Evolutionary conservation across 2,329 filamentous ascomycete genomes (phyloP).

Genomic region (Fusarium compactum): DNA sequence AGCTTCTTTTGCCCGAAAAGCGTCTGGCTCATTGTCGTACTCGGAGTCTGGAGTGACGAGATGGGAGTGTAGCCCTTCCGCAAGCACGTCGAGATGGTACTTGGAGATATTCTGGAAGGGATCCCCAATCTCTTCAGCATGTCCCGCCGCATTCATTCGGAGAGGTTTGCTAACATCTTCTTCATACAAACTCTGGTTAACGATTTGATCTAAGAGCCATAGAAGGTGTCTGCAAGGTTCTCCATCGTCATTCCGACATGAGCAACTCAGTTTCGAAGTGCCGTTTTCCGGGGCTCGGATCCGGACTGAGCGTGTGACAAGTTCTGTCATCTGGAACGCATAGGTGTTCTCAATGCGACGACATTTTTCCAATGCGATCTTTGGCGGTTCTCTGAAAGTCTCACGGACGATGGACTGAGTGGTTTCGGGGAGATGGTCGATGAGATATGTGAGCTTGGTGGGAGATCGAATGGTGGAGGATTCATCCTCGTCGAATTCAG

Average conservation of each 20-base stretch:
- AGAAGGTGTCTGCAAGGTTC: conserved; percentile 64
- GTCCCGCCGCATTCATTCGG: conserved; percentile 58
- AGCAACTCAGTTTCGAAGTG: conserved; percentile 60
- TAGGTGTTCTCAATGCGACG: conserved; percentile 62
- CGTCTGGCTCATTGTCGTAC: conserved; percentile 48
- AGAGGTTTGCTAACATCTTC: conserved; percentile 54
- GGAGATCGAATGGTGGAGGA: conserved; percentile 53
- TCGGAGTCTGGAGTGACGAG: conserved; percentile 51
- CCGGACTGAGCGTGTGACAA: conserved; percentile 64
- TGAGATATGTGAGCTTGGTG: conserved; percentile 55
- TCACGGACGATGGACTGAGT: conserved; percentile 57
- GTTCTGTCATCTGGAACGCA: conserved; percentile 68
- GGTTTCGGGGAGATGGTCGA: conserved; percentile 55
- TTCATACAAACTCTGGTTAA: conserved; percentile 60
- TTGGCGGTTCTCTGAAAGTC: conserved; percentile 61
- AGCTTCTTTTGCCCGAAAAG: conserved; percentile 60
- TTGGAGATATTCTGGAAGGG: conserved; percentile 63
- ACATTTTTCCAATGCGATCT: conserved; percentile 64
- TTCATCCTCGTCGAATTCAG: conserved; percentile 51
- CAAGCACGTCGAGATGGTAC: conserved; percentile 65
- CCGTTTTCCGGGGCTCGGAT: conserved; percentile 58
- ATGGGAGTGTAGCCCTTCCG: conserved; percentile 64
- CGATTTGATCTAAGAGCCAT: conserved; percentile 67
- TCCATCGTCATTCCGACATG: conserved; percentile 53
- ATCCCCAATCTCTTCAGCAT: conserved; percentile 60